A percentile compares a stretch with the other conserved stretches of the same genome.
These are phyloP conservation scores for Arthroderma uncinatum DNA, from an alignment of 2,329 filamentous ascomycete genomes.

Conservation along the genomic window DNA sequence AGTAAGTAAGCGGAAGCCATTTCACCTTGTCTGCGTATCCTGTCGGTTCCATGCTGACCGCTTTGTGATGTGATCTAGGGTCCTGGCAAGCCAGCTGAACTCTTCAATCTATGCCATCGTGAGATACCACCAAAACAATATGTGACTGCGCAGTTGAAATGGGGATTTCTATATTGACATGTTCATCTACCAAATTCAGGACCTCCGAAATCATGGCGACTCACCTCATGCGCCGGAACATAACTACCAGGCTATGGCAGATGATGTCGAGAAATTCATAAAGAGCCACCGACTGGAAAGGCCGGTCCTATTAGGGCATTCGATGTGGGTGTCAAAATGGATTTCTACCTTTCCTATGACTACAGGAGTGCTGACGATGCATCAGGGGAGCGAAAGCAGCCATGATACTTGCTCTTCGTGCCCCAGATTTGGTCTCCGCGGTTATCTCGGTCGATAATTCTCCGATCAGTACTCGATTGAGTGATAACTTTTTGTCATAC, in stretches of 20 bases:
- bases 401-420: conserved; percentile 65
- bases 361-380: neutral
- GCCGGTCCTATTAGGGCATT: conserved; percentile 72
- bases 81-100: conserved; percentile 62
- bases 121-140: conserved; percentile 21
- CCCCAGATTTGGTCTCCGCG: conserved; percentile 53
- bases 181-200: conserved; percentile 37
- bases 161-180: neutral
- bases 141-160: neutral
- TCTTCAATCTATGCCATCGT: conserved; percentile 68
- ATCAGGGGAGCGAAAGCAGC: conserved; percentile 72
- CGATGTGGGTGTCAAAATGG: conserved; percentile 51
- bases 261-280: conserved; percentile 71
- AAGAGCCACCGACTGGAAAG: conserved; percentile 49
- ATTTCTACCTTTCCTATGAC: neutral
- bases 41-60: neutral
- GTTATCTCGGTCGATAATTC: conserved; percentile 80
- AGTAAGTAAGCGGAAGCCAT: conserved; percentile 58
- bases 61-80: conserved; percentile 40
- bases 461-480: conserved; percentile 63
- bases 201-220: conserved; percentile 84
- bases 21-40: neutral
- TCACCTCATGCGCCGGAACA: conserved; percentile 64
- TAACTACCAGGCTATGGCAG: conserved; percentile 66
- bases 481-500: conserved; percentile 53